phyloP scores from a whole-genome alignment of 495 filamentous ascomycete species.

The Oleoguttula mirabilis region DNA sequence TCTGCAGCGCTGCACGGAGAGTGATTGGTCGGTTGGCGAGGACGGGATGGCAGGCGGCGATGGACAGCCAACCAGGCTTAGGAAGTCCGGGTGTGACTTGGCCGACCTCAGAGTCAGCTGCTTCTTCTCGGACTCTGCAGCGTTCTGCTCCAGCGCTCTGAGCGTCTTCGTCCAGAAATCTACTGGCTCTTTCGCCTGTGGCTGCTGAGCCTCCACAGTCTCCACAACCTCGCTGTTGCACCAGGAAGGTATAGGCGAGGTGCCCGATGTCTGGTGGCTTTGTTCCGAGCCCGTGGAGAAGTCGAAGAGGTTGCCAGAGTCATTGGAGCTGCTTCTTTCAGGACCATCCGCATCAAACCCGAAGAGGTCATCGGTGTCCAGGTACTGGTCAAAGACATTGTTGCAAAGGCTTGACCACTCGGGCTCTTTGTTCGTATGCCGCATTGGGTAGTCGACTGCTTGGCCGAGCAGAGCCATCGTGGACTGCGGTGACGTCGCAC shows the following conservation, averaged over 20 bases:
- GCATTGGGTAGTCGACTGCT: conserved; percentile 22
- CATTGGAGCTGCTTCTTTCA: conserved; percentile 23
- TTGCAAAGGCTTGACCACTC: conserved; percentile 28
- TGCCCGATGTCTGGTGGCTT: conserved; percentile 22
- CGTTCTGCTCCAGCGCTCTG: conserved; percentile 18
- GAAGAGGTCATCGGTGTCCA: conserved; percentile 28
- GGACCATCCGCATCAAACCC: conserved; percentile 20
- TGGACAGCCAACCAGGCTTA: conserved; percentile 18
- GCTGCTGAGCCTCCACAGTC: conserved; percentile 16
- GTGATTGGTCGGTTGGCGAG: conserved; percentile 18
- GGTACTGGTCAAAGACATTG: conserved; percentile 32
- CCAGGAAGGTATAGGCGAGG: conserved; percentile 24
- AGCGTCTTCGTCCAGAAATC: conserved; percentile 21
- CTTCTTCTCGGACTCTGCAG: conserved; percentile 12
- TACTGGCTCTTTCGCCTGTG: conserved; percentile 23
- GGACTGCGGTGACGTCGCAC: too few species aligned
- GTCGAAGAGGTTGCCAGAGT: conserved; percentile 23
- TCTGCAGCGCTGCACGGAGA: conserved; percentile 7
- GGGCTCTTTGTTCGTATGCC: conserved; percentile 28
- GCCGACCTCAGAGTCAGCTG: conserved; percentile 11
- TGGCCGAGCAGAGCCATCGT: conserved; percentile 11
- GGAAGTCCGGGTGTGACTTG: conserved; percentile 18
- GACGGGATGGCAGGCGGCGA: conserved; percentile 15
- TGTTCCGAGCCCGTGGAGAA: conserved; percentile 28
- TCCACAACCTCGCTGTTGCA: conserved; percentile 9